Evolutionary conservation across 2,329 filamentous ascomycete genomes (phyloP).

Genomic region (Xylariales sp.): DNA sequence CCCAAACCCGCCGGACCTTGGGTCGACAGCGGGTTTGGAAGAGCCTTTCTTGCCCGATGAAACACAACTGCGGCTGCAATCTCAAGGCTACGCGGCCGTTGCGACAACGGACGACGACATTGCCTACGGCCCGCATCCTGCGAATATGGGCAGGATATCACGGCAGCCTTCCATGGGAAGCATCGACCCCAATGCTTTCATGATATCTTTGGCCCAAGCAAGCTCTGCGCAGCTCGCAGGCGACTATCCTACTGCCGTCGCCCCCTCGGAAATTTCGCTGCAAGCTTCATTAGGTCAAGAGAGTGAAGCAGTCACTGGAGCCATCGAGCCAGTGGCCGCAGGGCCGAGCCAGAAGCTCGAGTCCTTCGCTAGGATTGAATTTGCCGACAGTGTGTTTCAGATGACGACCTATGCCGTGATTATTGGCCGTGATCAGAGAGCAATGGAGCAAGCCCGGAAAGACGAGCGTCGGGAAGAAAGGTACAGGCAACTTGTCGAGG

Average conservation of each 20-base stretch:
- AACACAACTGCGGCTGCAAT: background rate
- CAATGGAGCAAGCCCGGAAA: constrained; percentile 48
- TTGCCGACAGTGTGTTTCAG: constrained; percentile 72
- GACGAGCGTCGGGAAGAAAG: constrained; percentile 45
- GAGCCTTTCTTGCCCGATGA: too few species aligned
- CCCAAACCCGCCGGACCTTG: background rate
- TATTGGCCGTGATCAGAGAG: constrained; percentile 65
- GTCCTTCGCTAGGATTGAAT: constrained; percentile 60
- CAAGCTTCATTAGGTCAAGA: constrained; percentile 24
- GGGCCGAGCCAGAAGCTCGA: constrained; percentile 39
- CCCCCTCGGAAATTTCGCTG: constrained; percentile 27
- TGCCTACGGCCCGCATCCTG: constrained; percentile 16
- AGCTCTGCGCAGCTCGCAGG: constrained; percentile 16
- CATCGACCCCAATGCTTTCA: constrained; percentile 24
- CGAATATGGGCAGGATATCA: constrained; percentile 9
- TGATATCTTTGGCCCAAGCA: constrained; percentile 23
- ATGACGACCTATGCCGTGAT: constrained; percentile 72
- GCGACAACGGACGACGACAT: constrained; percentile 27
- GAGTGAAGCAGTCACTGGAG: constrained; percentile 22
- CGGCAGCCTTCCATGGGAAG: constrained; percentile 18
- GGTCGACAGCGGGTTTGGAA: too few species aligned
- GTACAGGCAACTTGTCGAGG: constrained; percentile 38
- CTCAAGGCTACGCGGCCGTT: constrained; percentile 18
- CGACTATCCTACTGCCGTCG: constrained; percentile 21
- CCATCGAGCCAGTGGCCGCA: constrained; percentile 26